Conservation (phyloP, 2,329 filamentous ascomycete genomes). For the Fusarium citri region DNA sequence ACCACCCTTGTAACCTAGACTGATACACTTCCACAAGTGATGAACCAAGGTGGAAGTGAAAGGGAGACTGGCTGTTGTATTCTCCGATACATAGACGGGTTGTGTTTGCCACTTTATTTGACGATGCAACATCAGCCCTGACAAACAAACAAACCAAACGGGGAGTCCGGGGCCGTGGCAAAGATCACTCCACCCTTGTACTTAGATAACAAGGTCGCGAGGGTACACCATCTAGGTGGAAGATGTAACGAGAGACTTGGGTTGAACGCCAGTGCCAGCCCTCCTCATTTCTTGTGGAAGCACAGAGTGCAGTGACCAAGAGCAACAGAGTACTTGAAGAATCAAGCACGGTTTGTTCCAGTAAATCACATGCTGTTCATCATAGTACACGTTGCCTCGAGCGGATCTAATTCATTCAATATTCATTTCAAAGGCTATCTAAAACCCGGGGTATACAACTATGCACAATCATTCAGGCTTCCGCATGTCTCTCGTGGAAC, state of each 20-base stretch:
- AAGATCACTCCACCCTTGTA: conserved; percentile 18
- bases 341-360: not conserved
- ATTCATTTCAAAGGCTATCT: conserved; percentile 17
- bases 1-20: not conserved
- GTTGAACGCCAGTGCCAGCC: conserved; percentile 15
- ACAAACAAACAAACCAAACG: conserved; percentile 13
- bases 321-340: not conserved
- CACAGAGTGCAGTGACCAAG: not conserved
- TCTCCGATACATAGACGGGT: conserved; percentile 22
- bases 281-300: not conserved
- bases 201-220: conserved; percentile 22
- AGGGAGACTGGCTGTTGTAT: conserved; percentile 15
- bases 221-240: conserved; percentile 3
- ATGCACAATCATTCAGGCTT: conserved; percentile 10
- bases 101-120: conserved; percentile 26
- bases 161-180: not conserved
- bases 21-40: not conserved
- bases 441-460: conserved; percentile 22
- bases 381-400: not conserved
- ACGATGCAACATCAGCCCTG: conserved; percentile 21
- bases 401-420: conserved; percentile 1
- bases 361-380: not conserved
- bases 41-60: not conserved
- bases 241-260: conserved; percentile 9
- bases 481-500: not conserved